Conservation (phyloP, 352 stramenopile genomes). For the Pythium monospermum region DNA sequence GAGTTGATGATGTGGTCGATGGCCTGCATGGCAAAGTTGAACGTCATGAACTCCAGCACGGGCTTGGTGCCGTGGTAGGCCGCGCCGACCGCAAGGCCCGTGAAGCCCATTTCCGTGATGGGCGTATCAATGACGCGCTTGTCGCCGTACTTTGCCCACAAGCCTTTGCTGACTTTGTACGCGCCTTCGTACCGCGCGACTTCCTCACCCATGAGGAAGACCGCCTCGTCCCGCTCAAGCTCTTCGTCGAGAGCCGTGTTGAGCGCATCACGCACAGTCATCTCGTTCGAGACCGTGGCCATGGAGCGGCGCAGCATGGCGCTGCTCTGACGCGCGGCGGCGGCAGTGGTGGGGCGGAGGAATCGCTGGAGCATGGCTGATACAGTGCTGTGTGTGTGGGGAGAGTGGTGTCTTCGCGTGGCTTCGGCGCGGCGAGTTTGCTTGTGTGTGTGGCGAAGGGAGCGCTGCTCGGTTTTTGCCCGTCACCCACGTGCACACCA, state of each 20-base stretch:
- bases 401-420: slow-evolving; percentile 4
- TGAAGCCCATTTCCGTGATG: slow-evolving; percentile 98
- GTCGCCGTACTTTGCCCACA: slow-evolving; percentile 99
- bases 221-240: slow-evolving; percentile 94
- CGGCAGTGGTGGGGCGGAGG: slow-evolving; percentile 20
- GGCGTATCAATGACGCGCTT: slow-evolving; percentile 99
- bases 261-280: slow-evolving; percentile 98
- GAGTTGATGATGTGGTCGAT: slow-evolving; percentile 99
- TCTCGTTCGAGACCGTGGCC: slow-evolving; percentile 72
- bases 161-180: slow-evolving; percentile 98
- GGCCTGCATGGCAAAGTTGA: slow-evolving; percentile 99
- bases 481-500: slow-evolving; percentile 14
- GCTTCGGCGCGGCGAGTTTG: slow-evolving; percentile 4
- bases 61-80: slow-evolving; percentile 97
- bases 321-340: slow-evolving; percentile 22
- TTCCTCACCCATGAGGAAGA: slow-evolving; percentile 97
- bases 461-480: slow-evolving; percentile 7
- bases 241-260: slow-evolving; percentile 99
- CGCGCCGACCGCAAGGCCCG: slow-evolving; percentile 91
- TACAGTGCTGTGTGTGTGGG: not conserved
- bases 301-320: slow-evolving; percentile 47
- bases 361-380: slow-evolving; percentile 44
- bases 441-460: not conserved
- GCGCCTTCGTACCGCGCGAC: slow-evolving; percentile 99
- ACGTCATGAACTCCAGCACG: slow-evolving; percentile 99